Percentiles rank a stretch among this genome's conserved stretches.
phyloP scores from a whole-genome alignment of 768 basidiomycete species.

The Amanita thiersii region DNA sequence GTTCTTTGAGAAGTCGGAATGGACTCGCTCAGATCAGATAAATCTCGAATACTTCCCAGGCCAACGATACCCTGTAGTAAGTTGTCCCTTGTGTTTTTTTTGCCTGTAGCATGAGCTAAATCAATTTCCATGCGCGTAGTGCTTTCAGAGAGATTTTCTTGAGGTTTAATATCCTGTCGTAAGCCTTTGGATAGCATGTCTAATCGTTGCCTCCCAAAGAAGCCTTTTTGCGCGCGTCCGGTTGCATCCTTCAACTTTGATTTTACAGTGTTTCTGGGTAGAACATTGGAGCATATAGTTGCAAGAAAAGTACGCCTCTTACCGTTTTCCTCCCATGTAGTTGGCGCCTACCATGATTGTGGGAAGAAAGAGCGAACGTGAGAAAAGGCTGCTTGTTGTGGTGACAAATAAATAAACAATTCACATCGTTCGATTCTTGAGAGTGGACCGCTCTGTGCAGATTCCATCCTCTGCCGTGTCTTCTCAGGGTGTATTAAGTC shows the following conservation, averaged over 20 bases:
- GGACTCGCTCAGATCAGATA: background rate
- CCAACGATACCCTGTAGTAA: no score
- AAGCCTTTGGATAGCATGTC: conserved; percentile 40
- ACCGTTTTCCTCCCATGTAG: conserved; percentile 74
- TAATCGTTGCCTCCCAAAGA: conserved; percentile 55
- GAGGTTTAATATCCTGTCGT: conserved; percentile 8
- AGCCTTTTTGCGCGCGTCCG: conserved; percentile 46
- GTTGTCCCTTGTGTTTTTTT: conserved; percentile 9
- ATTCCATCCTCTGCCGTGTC: no score
- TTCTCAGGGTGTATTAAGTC: no score
- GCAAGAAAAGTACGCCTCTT: background rate
- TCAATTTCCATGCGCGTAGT: conserved; percentile 7
- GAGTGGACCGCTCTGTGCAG: no score
- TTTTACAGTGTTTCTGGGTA: conserved; percentile 47
- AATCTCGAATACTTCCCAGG: background rate
- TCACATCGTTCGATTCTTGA: no score
- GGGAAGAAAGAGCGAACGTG: background rate
- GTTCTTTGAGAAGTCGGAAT: background rate
- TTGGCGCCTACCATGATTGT: conserved; percentile 55
- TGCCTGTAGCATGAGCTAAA: conserved; percentile 5
- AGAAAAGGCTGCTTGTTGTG: no score
- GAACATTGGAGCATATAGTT: background rate
- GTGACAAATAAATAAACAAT: no score
- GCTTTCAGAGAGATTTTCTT: conserved; percentile 6
- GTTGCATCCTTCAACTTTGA: conserved; percentile 48